Evolutionary conservation across 2,329 filamentous ascomycete species (phyloP).

Genomic region (Fusarium avenaceum): DNA sequence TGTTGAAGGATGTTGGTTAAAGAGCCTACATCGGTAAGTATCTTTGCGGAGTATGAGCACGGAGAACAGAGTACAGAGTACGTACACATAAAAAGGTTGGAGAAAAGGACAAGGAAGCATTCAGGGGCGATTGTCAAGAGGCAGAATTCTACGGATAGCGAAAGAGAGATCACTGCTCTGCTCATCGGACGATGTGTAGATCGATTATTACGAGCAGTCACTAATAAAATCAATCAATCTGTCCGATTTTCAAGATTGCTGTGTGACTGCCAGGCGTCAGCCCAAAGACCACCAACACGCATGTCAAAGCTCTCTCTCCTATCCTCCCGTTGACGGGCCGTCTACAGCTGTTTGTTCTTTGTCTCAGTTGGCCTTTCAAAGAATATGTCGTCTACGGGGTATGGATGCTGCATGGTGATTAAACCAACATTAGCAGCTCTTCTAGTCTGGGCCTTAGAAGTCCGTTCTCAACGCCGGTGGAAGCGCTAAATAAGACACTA

Average conservation of each 20-base stretch:
- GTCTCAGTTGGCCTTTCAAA: constrained; percentile 11
- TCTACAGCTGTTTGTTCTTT: constrained; percentile 28
- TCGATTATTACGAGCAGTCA: background rate
- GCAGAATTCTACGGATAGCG: background rate
- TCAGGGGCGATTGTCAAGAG: background rate
- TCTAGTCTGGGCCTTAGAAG: constrained; percentile 25
- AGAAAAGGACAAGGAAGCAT: constrained; percentile 14
- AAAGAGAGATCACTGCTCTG: background rate
- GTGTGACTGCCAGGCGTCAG: too few species aligned
- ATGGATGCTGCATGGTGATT: constrained; percentile 5
- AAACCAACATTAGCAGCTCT: constrained; percentile 9
- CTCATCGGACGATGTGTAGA: background rate
- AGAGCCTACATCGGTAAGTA: constrained; percentile 12
- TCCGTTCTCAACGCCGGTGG: constrained; percentile 23
- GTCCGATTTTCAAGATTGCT: too few species aligned
- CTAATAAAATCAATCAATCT: background rate
- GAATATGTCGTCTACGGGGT: constrained; percentile 2
- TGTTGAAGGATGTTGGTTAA: constrained; percentile 18
- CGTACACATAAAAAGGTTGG: background rate
- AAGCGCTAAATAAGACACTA: constrained; percentile 35
- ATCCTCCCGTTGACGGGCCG: constrained; percentile 31
- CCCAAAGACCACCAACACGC: background rate
- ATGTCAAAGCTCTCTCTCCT: constrained; percentile 28
- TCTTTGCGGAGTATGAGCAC: too few species aligned
- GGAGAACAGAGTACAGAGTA: too few species aligned